A percentile compares a stretch with the other conserved stretches of the same genome.
phyloP scores from a whole-genome alignment of 495 filamentous ascomycete species.

The Cladorrhinum samala region DNA sequence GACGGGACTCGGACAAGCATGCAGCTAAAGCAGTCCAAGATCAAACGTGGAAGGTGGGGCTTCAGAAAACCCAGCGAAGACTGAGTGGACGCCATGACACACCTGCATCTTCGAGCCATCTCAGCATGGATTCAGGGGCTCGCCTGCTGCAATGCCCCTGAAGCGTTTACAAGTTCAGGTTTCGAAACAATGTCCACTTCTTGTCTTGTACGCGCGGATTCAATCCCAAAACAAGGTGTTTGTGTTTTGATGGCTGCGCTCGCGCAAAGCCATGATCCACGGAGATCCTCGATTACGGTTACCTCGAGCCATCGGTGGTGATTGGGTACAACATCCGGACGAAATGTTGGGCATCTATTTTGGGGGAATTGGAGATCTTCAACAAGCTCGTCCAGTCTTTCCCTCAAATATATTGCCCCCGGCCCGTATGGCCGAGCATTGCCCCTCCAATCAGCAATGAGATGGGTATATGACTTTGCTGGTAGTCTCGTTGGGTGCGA shows the following conservation, averaged over 20 bases:
- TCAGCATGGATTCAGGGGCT: constrained; percentile 1
- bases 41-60: not conserved
- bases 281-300: not conserved
- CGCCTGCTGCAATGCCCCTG: not conserved
- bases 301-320: not conserved
- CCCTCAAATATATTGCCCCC: not conserved
- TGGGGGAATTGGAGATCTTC: not conserved
- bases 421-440: not conserved
- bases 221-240: not conserved
- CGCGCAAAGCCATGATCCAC: not conserved
- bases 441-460: not conserved
- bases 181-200: constrained; percentile 5
- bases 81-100: not conserved
- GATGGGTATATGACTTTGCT: not conserved
- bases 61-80: no score
- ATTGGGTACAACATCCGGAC: not conserved
- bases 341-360: constrained; percentile 1
- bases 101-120: not conserved
- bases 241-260: not conserved
- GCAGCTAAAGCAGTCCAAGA: no score
- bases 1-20: no score
- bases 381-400: no score
- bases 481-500: no score
- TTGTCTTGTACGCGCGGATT: not conserved
- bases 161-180: constrained; percentile 4